These are phyloP conservation scores for Cetradonia linearis DNA, from an alignment of 495 filamentous ascomycete genomes.

Conservation along the genomic window DNA sequence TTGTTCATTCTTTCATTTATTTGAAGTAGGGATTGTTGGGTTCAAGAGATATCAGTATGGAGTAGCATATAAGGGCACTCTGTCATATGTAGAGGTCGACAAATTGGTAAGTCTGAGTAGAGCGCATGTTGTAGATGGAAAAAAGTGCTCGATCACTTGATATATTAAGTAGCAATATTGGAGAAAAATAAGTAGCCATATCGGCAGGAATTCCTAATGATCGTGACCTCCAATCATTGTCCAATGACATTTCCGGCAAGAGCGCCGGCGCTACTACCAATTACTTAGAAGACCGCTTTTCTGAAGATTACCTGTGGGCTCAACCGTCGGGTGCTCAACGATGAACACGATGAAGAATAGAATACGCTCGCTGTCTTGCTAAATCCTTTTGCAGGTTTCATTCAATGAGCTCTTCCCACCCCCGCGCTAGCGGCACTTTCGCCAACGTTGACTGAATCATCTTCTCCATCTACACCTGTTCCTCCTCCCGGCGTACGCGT, in stretches of 20 bases:
- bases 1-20: too few species aligned
- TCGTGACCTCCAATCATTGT: not conserved
- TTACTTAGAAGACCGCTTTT: not conserved
- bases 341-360: not conserved
- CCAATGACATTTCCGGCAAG: not conserved
- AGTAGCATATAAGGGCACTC: too few species aligned
- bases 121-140: not conserved
- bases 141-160: not conserved
- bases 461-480: conserved; percentile 6
- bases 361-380: not conserved
- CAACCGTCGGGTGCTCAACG: too few species aligned
- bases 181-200: not conserved
- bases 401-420: conserved; percentile 20
- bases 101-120: not conserved
- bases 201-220: not conserved
- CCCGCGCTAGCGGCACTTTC: conserved; percentile 47
- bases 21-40: too few species aligned
- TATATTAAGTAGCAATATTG: not conserved
- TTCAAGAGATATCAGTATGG: too few species aligned
- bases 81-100: not conserved
- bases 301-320: not conserved
- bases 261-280: conserved; percentile 10
- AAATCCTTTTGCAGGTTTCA: not conserved
- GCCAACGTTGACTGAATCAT: conserved; percentile 35
- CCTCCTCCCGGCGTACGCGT: conserved; percentile 24